Base-by-base conservation (phyloP, 345 rosid species). In the Moricandia moricandioides region DNA sequence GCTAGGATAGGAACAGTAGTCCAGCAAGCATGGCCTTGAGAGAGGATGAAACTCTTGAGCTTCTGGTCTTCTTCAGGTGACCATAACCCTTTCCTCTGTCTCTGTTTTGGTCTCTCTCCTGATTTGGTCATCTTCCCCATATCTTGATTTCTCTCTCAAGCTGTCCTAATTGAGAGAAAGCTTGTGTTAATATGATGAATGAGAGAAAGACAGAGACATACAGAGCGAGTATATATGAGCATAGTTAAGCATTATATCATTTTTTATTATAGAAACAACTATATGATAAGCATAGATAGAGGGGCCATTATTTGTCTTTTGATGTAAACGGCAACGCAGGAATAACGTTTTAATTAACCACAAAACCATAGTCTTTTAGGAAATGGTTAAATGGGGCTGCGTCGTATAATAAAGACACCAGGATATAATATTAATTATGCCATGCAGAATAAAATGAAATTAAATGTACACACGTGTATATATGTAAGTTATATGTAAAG, bases 11-110 rank as follows among this genome's bases (percentile, higher is more conserved):
- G 91, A 76, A 91, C 89, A 26, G 93, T 84, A 84, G 89, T 90
- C 98, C 98, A 94, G 77, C 93, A 90, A 49, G 88, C 73, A 78
- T 86, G 93, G 71, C 97, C 98, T 69, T 94, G 82, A 30, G 81
- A 78, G 65, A 86, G 72, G 83, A 94, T 78, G 65, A 86, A 78
- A 78, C 71, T 83, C 63, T 81, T 85, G 54, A 94, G 98, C 83
- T 80, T 85, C 2, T 84, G 88, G 80, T 94, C 98, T 83, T 94
- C 98, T 79, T 91, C 98, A 49, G 98, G 98, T 35, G 98, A 94
- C 98, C 98, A 94, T 21, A 94, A 76, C 43, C 98, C 98, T 71
- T 90, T 94, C 82, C 87, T 87, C 77, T 86, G 91, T 83, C 84
- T 87, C 39, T 80, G 77, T 83, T 85, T 88, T 16, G 85, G 84